phyloP scores from a whole-genome alignment of 495 filamentous ascomycete genomes.

The Entonaema liquescens region DNA sequence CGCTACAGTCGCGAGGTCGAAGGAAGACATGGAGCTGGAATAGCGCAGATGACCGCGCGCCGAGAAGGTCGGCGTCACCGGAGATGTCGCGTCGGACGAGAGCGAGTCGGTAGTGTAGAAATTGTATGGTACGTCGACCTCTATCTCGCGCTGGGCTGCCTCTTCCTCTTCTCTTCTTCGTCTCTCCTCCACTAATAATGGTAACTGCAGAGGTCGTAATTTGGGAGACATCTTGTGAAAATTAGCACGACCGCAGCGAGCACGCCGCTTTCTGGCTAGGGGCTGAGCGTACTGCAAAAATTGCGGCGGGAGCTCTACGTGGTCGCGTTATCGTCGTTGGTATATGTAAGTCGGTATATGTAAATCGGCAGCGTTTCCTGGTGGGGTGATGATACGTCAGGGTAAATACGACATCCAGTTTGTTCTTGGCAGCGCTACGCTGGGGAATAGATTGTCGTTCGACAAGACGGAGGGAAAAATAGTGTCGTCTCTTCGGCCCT shows the following conservation, averaged over 20 bases:
- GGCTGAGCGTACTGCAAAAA: not conserved
- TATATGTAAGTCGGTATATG: slow-evolving; percentile 22
- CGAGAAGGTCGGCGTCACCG: slow-evolving; percentile 69
- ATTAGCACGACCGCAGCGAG: not conserved
- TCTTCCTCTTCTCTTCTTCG: slow-evolving; percentile 52
- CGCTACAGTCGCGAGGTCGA: slow-evolving; percentile 51
- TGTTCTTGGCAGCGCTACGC: slow-evolving; percentile 35
- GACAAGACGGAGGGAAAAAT: slow-evolving; percentile 6
- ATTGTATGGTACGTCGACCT: slow-evolving; percentile 37
- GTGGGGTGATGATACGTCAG: slow-evolving; percentile 40
- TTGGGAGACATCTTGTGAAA: slow-evolving; percentile 57
- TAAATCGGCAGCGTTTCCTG: slow-evolving; percentile 28
- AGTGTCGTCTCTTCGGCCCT: slow-evolving; percentile 2
- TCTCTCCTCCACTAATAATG: slow-evolving; percentile 61
- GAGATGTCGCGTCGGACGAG: slow-evolving; percentile 66
- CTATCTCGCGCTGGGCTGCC: slow-evolving; percentile 29
- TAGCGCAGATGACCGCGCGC: slow-evolving; percentile 63
- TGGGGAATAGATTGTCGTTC: slow-evolving; percentile 41
- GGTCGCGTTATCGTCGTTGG: slow-evolving; percentile 33
- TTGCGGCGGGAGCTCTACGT: not conserved
- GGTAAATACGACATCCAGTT: slow-evolving; percentile 41
- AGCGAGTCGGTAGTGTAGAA: slow-evolving; percentile 58
- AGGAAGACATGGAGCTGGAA: slow-evolving; percentile 62
- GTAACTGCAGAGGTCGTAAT: slow-evolving; percentile 60
- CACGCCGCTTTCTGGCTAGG: not conserved